These are phyloP conservation scores for Pinus albicaulis DNA, from an alignment of 75 land plant species.

Conservation along the genomic window DNA sequence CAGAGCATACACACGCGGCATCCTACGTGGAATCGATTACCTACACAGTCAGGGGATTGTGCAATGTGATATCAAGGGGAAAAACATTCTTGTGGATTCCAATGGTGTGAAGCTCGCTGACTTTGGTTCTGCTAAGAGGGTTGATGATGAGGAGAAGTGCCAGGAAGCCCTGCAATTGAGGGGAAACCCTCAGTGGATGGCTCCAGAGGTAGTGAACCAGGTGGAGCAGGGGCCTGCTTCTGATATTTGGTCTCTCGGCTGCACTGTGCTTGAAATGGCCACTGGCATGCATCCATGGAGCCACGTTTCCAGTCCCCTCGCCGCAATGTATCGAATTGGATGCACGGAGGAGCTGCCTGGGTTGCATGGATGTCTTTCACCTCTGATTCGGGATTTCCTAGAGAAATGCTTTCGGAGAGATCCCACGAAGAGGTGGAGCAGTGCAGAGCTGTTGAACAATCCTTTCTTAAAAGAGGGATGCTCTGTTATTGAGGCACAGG, in stretches of 20 bases:
- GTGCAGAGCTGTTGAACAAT: constrained; percentile 29
- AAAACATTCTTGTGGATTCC: constrained; percentile 35
- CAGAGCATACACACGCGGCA: constrained; percentile 26
- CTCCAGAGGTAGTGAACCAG: constrained; percentile 41
- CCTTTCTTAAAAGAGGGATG: constrained; percentile 20
- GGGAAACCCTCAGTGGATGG: constrained; percentile 60
- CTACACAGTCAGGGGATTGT: constrained; percentile 45
- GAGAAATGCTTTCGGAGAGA: constrained; percentile 34
- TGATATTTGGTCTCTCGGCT: constrained; percentile 34
- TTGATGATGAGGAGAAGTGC: constrained; percentile 10
- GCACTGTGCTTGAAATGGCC: constrained; percentile 51
- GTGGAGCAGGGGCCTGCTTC: constrained; percentile 30
- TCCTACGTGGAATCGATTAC: constrained; percentile 32
- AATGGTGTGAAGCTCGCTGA: constrained; percentile 49
- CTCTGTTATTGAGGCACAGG: neutral
- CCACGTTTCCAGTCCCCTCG: neutral
- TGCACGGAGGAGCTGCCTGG: constrained; percentile 33
- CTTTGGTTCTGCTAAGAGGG: constrained; percentile 55
- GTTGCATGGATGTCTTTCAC: constrained; percentile 21
- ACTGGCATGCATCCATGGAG: constrained; percentile 46
- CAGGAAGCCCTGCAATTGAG: neutral
- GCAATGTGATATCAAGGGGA: constrained; percentile 73
- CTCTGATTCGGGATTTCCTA: constrained; percentile 30
- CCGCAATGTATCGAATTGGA: constrained; percentile 39
- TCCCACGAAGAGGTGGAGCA: constrained; percentile 24